A percentile compares a stretch with the other conserved stretches of the same genome.
Conservation (phyloP, 2,329 filamentous ascomycete species). For the Stachybotrys chlorohalonatus region DNA sequence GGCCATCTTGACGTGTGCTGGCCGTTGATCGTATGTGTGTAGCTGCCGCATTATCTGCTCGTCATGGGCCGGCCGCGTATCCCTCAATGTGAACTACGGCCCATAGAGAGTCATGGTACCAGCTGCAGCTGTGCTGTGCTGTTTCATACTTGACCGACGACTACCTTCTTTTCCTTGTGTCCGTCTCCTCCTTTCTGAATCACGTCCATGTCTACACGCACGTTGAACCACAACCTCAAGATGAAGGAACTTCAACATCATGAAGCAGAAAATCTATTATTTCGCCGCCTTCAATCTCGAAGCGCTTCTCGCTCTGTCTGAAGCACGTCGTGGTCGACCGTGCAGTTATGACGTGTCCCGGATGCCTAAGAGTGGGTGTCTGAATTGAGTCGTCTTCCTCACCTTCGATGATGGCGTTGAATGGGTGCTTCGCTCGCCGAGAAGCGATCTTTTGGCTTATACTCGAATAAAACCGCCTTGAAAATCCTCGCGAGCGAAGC, state of each 20-base stretch:
- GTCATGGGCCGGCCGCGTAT: no score
- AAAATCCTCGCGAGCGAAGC: slow-evolving; percentile 12
- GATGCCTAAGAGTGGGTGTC: slow-evolving; percentile 7
- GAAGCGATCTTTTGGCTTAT: slow-evolving; percentile 1
- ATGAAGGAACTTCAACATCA: not conserved
- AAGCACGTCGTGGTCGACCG: slow-evolving; percentile 6
- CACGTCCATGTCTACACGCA: not conserved
- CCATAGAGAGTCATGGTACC: no score
- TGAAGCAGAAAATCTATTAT: slow-evolving; percentile 1
- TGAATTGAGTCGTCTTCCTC: slow-evolving; percentile 12
- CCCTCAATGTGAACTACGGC: not conserved
- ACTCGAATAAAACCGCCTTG: slow-evolving; percentile 6
- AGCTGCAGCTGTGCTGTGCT: no score
- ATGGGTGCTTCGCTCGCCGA: slow-evolving; percentile 11
- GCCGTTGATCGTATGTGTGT: no score
- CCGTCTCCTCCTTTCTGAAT: not conserved
- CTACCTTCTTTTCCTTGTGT: not conserved
- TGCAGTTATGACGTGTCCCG: slow-evolving; percentile 7
- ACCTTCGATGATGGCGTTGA: slow-evolving; percentile 11
- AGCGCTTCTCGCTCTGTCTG: slow-evolving; percentile 8
- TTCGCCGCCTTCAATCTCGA: slow-evolving; percentile 8
- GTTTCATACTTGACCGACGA: no score
- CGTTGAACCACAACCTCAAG: slow-evolving; percentile 1
- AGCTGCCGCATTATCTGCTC: no score
- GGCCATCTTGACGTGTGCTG: no score